Evolutionary conservation across 441 rosid species (phyloP).

Genomic region (Corymbia citriodora): DNA sequence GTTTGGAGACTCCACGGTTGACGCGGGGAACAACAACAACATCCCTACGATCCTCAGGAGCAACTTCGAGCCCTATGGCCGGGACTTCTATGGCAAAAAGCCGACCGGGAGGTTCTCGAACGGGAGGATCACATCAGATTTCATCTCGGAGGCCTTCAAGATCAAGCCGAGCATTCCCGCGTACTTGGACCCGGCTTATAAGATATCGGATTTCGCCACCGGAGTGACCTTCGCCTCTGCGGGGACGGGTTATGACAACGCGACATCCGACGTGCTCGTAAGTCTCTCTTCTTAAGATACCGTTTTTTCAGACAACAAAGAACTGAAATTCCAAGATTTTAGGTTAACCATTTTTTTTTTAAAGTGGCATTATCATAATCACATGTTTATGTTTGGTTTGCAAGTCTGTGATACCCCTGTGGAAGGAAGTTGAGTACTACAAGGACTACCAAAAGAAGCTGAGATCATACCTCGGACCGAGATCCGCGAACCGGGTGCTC

Average conservation of each 20-base stretch:
- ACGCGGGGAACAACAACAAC: constrained; percentile 56
- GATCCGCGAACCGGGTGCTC: constrained; percentile 23
- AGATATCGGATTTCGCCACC: constrained; percentile 49
- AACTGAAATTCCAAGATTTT: neutral
- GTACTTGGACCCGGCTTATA: constrained; percentile 47
- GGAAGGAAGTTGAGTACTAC: constrained; percentile 62
- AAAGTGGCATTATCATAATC: neutral
- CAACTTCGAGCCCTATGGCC: constrained; percentile 62
- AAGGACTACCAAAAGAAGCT: constrained; percentile 47
- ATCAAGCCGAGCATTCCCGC: constrained; percentile 47
- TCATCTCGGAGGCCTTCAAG: constrained; percentile 40
- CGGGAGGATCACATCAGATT: constrained; percentile 50
- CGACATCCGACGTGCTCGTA: constrained; percentile 56
- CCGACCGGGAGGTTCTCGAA: constrained; percentile 61
- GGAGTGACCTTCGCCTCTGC: constrained; percentile 71
- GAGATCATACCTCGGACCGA: constrained; percentile 31
- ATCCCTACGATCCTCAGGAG: constrained; percentile 57
- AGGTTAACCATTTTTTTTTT: neutral
- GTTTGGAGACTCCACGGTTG: constrained; percentile 65
- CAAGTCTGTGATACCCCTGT: constrained; percentile 59
- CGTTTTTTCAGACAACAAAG: neutral
- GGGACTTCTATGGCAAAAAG: constrained; percentile 40
- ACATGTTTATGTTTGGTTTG: neutral
- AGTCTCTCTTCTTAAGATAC: neutral
- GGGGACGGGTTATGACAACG: constrained; percentile 60